Base-by-base conservation (phyloP, 2,329 filamentous ascomycete genomes). In the Pyricularia grisea region DNA sequence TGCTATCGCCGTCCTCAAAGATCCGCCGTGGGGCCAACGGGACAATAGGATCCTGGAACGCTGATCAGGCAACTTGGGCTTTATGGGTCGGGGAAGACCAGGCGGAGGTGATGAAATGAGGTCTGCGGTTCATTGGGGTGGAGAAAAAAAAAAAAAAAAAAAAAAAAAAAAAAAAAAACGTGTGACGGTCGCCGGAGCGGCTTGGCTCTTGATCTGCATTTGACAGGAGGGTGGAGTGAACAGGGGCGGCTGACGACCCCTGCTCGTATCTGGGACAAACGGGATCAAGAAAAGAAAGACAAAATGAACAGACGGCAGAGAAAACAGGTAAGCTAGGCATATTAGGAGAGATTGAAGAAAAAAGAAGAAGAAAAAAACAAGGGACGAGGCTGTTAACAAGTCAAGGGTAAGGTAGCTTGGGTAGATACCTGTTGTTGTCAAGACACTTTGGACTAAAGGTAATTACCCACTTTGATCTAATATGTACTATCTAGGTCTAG, bases 311-410 rank as follows among this genome's bases (percentile, higher is more conserved):
- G 27, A 67, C n/a, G 55, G 27, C 58, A n/a, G n/a, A 27, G 12
- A 61, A 27, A 23, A 61, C 20, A n/a, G 58, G n/a, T 23, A 61
- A 61, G 2, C 58, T 61, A 9, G 58, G 9, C 10, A 61, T n/a
- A 14, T 23, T 61, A 14, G 23, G 58, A 61, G 58, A 61, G 27
- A 25, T 14, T 27, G 58, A 23, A 61, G 58, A 27, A 61, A 67
- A 58, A 58, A 58, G 50, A 67, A 31, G 31, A 67, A 31, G 23
- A 33, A 68, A 31, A 66, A 65, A 68, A 61, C 17, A 61, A 61
- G n/a, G 25, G 58, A 61, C n/a, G n/a, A 25, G 25, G 58, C 25
- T 50, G 42, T 61, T 27, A 61, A 25, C n/a, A 61, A 12, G 58
- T 12, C n/a, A 61, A 25, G 58, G n/a, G n/a, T 25, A 61, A 12